phyloP scores from a whole-genome alignment of 331 rosid genomes.

The Quercus tomentella region DNA sequence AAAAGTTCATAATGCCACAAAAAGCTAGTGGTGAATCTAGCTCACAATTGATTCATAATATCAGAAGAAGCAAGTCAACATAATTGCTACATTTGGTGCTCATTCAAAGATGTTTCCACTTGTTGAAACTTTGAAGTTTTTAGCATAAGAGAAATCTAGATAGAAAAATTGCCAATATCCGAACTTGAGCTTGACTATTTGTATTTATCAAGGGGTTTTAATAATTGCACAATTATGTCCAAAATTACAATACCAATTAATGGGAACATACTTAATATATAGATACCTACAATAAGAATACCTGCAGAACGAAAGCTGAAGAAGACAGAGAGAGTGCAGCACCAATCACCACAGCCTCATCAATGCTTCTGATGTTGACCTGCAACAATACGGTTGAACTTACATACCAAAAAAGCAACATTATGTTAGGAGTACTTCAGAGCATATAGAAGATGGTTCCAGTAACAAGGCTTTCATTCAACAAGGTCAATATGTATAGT shows the following conservation, averaged over 20 bases:
- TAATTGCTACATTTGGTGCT: neutral
- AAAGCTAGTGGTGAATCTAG: neutral
- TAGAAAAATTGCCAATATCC: neutral
- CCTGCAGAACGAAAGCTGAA: slow-evolving; percentile 99
- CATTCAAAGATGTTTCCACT: neutral
- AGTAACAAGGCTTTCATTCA: neutral
- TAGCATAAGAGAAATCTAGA: neutral
- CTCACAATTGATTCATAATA: neutral
- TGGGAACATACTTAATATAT: neutral
- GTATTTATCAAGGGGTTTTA: neutral
- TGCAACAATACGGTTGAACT: slow-evolving; percentile 14
- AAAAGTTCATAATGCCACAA: neutral
- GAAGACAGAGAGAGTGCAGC: slow-evolving; percentile 98
- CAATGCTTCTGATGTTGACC: slow-evolving; percentile 98
- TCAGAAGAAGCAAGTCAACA: neutral
- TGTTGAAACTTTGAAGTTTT: neutral
- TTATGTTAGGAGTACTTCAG: neutral
- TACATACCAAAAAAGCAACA: neutral
- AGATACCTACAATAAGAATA: slow-evolving; percentile 21
- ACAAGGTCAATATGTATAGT: neutral
- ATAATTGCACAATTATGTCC: neutral
- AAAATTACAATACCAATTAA: slow-evolving; percentile 2
- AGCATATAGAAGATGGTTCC: neutral
- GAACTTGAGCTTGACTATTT: neutral
- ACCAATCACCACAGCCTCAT: slow-evolving; percentile 97